Evolutionary conservation across 176 grass and related monocot species (phyloP), one percentile per base, ranked within the genome.

Genomic region (Oryza glumipatula): DNA sequence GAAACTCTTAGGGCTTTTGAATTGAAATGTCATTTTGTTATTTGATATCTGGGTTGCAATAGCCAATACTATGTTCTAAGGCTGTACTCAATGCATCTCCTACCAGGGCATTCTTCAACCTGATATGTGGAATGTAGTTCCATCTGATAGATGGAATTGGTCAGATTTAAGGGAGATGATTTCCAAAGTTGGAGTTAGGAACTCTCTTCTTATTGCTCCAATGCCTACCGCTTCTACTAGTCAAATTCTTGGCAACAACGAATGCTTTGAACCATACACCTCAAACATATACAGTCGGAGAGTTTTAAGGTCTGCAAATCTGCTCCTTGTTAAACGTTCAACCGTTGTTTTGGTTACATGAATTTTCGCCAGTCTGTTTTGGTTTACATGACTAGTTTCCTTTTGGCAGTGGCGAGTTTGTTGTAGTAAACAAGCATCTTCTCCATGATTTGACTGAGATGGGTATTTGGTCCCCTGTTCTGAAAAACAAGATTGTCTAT

Each of bases 201-300:
- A 98, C 77, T 95, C 96, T 21, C 96, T 98, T 86, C 93, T 98
- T 65, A 69, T 95, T 74, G 96, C 93, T 82, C 96, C 93, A 43
- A 98, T 98, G 96, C 96, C 96, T 8, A 98, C 96, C 76, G 93
- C 96, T 74, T 98, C 96, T 51, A 98, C 96, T 48, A 98, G 96
- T 80, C 93, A 98, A 43, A 98, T 98, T 90, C 93, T 98, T 73
- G 96, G 96, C 35, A 98, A 98, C 19, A 98, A 98, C 0, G 96
- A 98, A 68, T 98, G 93, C 67, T 95, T 95, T 74, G 93, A 95
- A 83, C 93, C 93, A 0, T 95, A 95, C 70, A 95, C 93, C 7
- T 95, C 93, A 2, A 95, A 95, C 74, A 95, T 95, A 43, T 95
- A 95, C 65, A 90, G 82, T 72, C 88, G 93, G 65, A 88, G 93